Evolutionary conservation across 768 basidiomycete genomes (phyloP), one percentile per base, ranked within the genome.

Genomic region (Leccinum incarnatum): DNA sequence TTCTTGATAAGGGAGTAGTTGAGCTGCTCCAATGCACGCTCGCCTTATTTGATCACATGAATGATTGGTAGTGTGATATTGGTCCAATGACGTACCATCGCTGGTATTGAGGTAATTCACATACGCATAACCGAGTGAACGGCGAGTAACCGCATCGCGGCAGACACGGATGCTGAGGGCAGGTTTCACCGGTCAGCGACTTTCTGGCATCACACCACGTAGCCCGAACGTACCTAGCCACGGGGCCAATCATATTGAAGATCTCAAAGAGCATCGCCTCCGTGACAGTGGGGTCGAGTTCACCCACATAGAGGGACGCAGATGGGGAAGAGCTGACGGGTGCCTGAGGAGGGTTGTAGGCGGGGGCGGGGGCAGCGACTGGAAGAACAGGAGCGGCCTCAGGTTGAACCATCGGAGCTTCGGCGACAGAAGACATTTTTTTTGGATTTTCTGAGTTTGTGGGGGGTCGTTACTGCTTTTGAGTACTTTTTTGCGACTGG

Each of bases 231-330:
- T 63, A 93, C 94, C 93, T 95, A 48, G 95, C 95, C 64, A 99
- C 97, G 51, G 96, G 97, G 54, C 97, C 97, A 77, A 98, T 94
- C 93, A 98, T 96, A 76, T 97, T 97, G 83, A 99, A 99, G 75
- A 99, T 98, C 81, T 99, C 97, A 73, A 98, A 99, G 55, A 99
- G 85, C 94, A 98, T 98, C 58, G 97, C 96, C 82, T 99, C 97
- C 37, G 95, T 93, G 77, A 99, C 97, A 64, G 92, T 90, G 68
- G 92, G 88, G 78, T 98, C 97, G 65, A 99, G 89, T 79, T 99
- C 97, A 59, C 97, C 97, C 62, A 99, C 97, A 78, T 99, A 99
- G 68, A 99, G 91, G 59, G 95, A 97, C 23, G 92, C 92, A 54
- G 91, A 93, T 23, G 91, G 91, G 58, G 88, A 80, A 59, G 89